phyloP scores from a whole-genome alignment of 148 eudicot species.

The Dysphania ambrosioides region DNA sequence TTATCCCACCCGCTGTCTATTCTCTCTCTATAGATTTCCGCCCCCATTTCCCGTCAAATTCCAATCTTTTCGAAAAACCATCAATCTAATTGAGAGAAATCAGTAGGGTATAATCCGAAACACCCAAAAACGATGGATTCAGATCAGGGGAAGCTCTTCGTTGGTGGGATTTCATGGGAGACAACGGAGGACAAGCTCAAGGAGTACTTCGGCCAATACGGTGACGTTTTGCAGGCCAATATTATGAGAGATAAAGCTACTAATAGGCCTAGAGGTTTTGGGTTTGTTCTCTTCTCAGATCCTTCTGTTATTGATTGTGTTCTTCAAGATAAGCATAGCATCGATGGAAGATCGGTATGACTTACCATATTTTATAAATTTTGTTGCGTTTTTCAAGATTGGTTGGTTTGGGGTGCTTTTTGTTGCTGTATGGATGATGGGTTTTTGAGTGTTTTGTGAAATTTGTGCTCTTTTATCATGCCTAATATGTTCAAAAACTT shows the following conservation, averaged over 20 bases:
- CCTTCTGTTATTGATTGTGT: conserved; percentile 69
- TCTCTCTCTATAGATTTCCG: background rate
- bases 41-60: conserved; percentile 11
- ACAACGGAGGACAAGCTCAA: conserved; percentile 69
- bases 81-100: conserved; percentile 1
- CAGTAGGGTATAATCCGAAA: background rate
- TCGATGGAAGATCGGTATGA: conserved; percentile 78
- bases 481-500: too few species aligned
- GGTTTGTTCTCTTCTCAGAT: conserved; percentile 80
- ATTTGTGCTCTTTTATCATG: background rate
- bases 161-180: conserved; percentile 96
- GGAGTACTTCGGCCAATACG: conserved; percentile 69
- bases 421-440: background rate
- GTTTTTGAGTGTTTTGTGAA: background rate
- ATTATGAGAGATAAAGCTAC: conserved; percentile 76
- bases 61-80: conserved; percentile 19
- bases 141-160: conserved; percentile 87
- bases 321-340: conserved; percentile 68
- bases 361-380: background rate
- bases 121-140: conserved; percentile 50
- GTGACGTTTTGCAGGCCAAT: conserved; percentile 64
- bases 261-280: conserved; percentile 84
- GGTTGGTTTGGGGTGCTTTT: background rate
- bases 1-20: background rate
- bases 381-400: background rate